A percentile compares a stretch with the other conserved stretches of the same genome.
phyloP scores from a whole-genome alignment of 139 green algal species.

The Chloropicon primus region DNA sequence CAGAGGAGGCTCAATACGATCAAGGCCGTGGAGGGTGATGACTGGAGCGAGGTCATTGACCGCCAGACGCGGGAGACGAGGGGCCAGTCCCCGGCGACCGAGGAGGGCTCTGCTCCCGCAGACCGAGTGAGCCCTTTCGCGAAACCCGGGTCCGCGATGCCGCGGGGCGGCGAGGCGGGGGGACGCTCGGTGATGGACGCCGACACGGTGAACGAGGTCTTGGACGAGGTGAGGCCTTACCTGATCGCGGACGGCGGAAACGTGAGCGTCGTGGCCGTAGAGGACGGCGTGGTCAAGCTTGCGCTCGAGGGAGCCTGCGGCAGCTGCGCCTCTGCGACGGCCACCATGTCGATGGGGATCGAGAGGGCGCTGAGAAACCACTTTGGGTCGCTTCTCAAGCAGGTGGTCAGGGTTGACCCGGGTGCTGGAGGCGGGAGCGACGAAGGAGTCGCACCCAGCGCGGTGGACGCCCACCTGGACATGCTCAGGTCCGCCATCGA shows the following conservation, averaged over 20 bases:
- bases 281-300: slow-evolving; percentile 55
- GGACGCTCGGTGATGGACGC: slow-evolving; percentile 22
- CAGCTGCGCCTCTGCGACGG: slow-evolving; percentile 58
- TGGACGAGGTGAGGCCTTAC: slow-evolving; percentile 84
- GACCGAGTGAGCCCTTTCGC: slow-evolving; percentile 55
- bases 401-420: background rate
- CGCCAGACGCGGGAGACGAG: slow-evolving; percentile 50
- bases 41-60: slow-evolving; percentile 71
- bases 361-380: slow-evolving; percentile 31
- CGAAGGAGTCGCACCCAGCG: background rate
- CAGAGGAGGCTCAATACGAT: slow-evolving; percentile 32
- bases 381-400: background rate
- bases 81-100: background rate
- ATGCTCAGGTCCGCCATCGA: background rate
- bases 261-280: slow-evolving; percentile 68
- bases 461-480: background rate
- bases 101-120: slow-evolving; percentile 59
- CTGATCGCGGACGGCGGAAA: slow-evolving; percentile 87
- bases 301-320: slow-evolving; percentile 59
- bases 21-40: slow-evolving; percentile 50
- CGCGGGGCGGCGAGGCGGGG: background rate
- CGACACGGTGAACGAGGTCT: slow-evolving; percentile 13
- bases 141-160: slow-evolving; percentile 6
- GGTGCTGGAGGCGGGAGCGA: background rate
- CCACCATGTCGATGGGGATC: slow-evolving; percentile 92